Conservation (phyloP, 768 basidiomycete genomes). For the Melanogaster broomeanus region DNA sequence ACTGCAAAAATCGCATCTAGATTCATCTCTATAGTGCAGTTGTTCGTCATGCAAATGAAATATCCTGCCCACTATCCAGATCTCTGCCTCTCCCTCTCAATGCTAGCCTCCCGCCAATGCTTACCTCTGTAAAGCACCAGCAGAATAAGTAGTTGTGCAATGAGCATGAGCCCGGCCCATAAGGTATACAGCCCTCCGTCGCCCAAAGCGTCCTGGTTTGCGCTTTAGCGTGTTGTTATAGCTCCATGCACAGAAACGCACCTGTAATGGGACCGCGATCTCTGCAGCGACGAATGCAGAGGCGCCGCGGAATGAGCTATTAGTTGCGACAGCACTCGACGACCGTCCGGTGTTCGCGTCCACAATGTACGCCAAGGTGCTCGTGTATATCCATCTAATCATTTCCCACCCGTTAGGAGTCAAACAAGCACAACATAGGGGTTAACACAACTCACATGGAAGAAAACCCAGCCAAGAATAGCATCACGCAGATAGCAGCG, state of each 20-base stretch:
- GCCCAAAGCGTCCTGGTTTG: constrained; percentile 22
- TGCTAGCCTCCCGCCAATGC: constrained; percentile 56
- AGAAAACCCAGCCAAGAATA: constrained; percentile 74
- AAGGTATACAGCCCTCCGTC: constrained; percentile 40
- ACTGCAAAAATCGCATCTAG: neutral
- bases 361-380: constrained; percentile 81
- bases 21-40: neutral
- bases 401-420: too few species aligned
- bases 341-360: constrained; percentile 85
- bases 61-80: too few species aligned
- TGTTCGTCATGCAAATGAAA: neutral
- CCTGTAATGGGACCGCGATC: constrained; percentile 75
- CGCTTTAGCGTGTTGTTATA: neutral
- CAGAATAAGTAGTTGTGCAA: constrained; percentile 56
- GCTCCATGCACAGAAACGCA: neutral
- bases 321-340: constrained; percentile 72
- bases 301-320: constrained; percentile 73
- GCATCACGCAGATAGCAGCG: constrained; percentile 65
- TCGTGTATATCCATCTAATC: constrained; percentile 56
- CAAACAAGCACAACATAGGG: neutral
- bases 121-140: constrained; percentile 64
- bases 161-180: constrained; percentile 57
- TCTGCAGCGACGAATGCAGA: constrained; percentile 72
- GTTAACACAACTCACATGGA: constrained; percentile 50
- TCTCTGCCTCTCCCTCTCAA: constrained; percentile 40